A percentile compares a stretch with the other conserved stretches of the same genome.
phyloP scores from a whole-genome alignment of 1,139 yeast species.

The Hansenula lynferdii region DNA sequence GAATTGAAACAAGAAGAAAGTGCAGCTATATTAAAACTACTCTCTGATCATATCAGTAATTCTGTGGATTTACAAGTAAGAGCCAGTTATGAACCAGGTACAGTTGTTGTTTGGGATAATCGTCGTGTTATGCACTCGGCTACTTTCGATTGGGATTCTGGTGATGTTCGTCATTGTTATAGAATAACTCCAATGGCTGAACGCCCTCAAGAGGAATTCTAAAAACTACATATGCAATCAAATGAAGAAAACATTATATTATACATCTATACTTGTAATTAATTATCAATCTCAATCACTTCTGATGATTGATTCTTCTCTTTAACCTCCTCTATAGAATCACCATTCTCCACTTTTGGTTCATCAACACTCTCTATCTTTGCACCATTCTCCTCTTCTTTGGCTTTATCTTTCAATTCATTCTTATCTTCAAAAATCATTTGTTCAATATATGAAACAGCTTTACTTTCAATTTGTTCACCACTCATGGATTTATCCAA shows the following conservation, averaged over 20 bases:
- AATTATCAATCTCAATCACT: too few species aligned
- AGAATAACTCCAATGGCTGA: constrained; percentile 61
- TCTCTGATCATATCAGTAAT: constrained; percentile 45
- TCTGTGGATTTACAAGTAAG: constrained; percentile 52
- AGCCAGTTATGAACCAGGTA: constrained; percentile 51
- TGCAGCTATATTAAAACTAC: constrained; percentile 46
- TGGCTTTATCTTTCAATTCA: constrained; percentile 1
- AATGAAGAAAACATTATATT: too few species aligned
- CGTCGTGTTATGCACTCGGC: constrained; percentile 63
- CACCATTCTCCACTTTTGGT: not conserved
- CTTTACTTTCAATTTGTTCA: constrained; percentile 22
- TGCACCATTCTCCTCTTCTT: too few species aligned
- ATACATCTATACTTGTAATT: too few species aligned
- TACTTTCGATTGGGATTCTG: constrained; percentile 54
- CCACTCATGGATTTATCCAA: constrained; percentile 46
- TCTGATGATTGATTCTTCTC: too few species aligned
- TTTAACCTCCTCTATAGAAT: not conserved
- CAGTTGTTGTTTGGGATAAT: constrained; percentile 73
- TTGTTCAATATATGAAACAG: constrained; percentile 17
- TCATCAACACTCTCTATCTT: too few species aligned
- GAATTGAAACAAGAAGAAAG: constrained; percentile 66
- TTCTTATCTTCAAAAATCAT: constrained; percentile 18
- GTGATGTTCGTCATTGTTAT: constrained; percentile 58
- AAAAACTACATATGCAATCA: too few species aligned
- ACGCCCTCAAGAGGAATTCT: constrained; percentile 9